Evolutionary conservation across 2,329 filamentous ascomycete species (phyloP), one percentile per base, ranked within the genome.

Genomic region (Rachicladosporium sp.): DNA sequence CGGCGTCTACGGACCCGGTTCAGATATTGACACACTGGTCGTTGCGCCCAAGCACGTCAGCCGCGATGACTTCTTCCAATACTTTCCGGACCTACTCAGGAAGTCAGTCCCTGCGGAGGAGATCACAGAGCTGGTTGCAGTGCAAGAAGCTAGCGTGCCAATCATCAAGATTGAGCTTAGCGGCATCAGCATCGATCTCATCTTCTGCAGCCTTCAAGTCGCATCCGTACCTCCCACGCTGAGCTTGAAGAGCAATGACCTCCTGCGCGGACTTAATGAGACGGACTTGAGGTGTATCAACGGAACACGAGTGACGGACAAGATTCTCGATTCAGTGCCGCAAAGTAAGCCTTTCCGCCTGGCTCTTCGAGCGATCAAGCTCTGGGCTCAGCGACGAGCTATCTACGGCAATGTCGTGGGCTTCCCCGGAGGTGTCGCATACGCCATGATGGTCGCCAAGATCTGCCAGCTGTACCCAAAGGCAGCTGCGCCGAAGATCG

Each of bases 401-500:
- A 86, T 96, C 35, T 96, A 96, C 57, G 86, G 86, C 47, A 95
- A 95, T 54, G 88, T 96, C 47, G 87, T 94, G 62, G 91, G 91
- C 15, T 98, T 91, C 50, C 91, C 91, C 2, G 91, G 91, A 51
- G 91, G 91, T 63, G 88, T 98, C 31, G 91, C 91, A 4, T 98
- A 89, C 86, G 91, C 89, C 9, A 95, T 98, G 82, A 74, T 98
- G 55, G 88, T 96, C 19, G 91, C 91, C 37, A 76, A 91, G 47
- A 84, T 96, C 32, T 96, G 91, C 60, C 91, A 98, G 61, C 73
- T 98, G 10, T 98, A 96, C 54, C 91, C 91, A 10, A 87, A 86
- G 57, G 91, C 91, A 5, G 84, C 86, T 6, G 83, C 84, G 11
- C 85, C 88, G 1, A 82, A 87, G 15, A 80, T 98, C 40, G 80